Percentiles rank a stretch among this genome's conserved stretches.
Evolutionary conservation across 2,329 filamentous ascomycete genomes (phyloP).

Genomic region (Neobulgaria alba): DNA sequence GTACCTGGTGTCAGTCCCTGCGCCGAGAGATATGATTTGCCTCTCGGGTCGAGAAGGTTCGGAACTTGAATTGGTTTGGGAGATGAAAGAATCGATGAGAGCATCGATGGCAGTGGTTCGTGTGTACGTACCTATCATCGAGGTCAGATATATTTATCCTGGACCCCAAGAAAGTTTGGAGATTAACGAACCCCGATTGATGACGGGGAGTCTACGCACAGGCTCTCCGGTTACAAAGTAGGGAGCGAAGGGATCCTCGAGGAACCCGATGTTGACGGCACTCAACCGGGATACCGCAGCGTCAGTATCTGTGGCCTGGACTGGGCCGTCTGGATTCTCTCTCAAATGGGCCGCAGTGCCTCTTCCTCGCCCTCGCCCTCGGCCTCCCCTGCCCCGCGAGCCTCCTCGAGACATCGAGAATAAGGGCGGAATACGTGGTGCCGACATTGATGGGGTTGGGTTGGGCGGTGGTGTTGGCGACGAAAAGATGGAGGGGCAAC

Average conservation of each 20-base stretch:
- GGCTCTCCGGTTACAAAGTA: slow-evolving; percentile 53
- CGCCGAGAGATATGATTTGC: slow-evolving; percentile 87
- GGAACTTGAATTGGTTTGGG: slow-evolving; percentile 12
- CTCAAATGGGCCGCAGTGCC: slow-evolving; percentile 18
- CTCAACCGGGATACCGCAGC: slow-evolving; percentile 83
- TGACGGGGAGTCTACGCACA: slow-evolving; percentile 72
- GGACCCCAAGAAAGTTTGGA: slow-evolving; percentile 1
- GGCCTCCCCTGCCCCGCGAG: slow-evolving; percentile 34
- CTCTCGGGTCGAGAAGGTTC: slow-evolving; percentile 30
- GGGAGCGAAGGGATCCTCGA: slow-evolving; percentile 70
- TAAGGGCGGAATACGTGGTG: slow-evolving; percentile 71
- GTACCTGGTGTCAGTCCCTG: slow-evolving; percentile 85
- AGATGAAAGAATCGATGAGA: slow-evolving; percentile 65
- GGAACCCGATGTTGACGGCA: slow-evolving; percentile 76
- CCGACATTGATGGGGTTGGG: slow-evolving; percentile 45
- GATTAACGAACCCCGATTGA: slow-evolving; percentile 68
- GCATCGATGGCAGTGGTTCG: slow-evolving; percentile 76
- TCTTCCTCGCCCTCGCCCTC: slow-evolving; percentile 37
- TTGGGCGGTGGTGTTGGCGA: not conserved
- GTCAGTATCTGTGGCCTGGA: slow-evolving; percentile 88
- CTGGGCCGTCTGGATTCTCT: slow-evolving; percentile 49
- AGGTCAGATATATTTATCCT: not conserved
- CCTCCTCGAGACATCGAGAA: slow-evolving; percentile 45
- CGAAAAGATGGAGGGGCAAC: not conserved
- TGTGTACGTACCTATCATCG: slow-evolving; percentile 73